phyloP scores from a whole-genome alignment of 768 basidiomycete genomes.

The Lactifluus volemus region DNA sequence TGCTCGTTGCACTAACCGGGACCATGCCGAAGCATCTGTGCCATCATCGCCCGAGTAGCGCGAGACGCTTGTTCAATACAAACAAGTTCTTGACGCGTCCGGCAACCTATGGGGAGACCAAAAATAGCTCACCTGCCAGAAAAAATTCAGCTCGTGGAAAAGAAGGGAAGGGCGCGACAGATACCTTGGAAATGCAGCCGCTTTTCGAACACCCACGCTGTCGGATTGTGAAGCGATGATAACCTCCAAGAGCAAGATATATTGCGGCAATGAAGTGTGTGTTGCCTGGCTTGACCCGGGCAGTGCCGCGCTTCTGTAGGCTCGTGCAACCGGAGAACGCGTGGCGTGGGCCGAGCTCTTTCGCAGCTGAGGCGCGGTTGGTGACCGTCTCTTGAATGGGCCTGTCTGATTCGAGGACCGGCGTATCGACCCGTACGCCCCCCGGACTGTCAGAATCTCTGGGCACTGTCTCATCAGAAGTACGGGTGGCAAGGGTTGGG shows the following conservation, averaged over 20 bases:
- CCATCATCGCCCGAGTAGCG: slow-evolving; percentile 89
- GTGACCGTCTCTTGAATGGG: slow-evolving; percentile 47
- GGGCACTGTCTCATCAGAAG: too few relatives aligned
- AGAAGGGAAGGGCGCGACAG: slow-evolving; percentile 23
- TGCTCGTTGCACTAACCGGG: slow-evolving; percentile 93
- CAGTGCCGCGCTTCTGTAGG: slow-evolving; percentile 27
- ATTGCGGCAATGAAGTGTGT: slow-evolving; percentile 91
- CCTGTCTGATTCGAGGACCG: slow-evolving; percentile 50
- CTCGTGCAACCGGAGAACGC: slow-evolving; percentile 30
- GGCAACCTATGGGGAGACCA: slow-evolving; percentile 94
- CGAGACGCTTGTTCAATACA: slow-evolving; percentile 96
- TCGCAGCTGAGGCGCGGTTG: slow-evolving; percentile 63
- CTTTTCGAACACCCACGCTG: slow-evolving; percentile 96
- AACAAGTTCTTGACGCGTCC: slow-evolving; percentile 87
- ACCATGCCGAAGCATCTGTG: slow-evolving; percentile 98
- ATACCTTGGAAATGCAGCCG: slow-evolving; percentile 86
- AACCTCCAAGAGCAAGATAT: slow-evolving; percentile 97
- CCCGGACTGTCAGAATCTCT: slow-evolving; percentile 8
- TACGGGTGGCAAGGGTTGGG: too few relatives aligned
- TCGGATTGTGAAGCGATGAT: slow-evolving; percentile 97
- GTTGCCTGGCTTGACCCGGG: slow-evolving; percentile 61
- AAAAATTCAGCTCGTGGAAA: neutral
- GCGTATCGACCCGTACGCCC: slow-evolving; percentile 49
- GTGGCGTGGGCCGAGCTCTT: slow-evolving; percentile 55
- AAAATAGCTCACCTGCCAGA: slow-evolving; percentile 79